These are phyloP conservation scores for Penicillium salamii DNA, from an alignment of 495 filamentous ascomycete genomes.

Conservation along the genomic window DNA sequence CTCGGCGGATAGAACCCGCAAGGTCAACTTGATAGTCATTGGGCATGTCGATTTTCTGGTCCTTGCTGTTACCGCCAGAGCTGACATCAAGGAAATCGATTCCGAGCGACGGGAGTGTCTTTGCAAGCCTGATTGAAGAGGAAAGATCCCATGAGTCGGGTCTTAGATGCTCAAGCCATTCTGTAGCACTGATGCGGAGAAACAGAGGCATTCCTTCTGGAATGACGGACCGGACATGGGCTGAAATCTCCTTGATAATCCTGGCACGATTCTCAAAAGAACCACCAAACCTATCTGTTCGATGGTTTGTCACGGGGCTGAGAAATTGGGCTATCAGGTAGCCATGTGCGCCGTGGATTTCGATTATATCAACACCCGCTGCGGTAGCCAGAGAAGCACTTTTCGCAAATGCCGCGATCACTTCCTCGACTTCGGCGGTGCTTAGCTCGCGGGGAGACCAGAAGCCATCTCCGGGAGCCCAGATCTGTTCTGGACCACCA, in stretches of 20 bases:
- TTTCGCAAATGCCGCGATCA: conserved; percentile 59
- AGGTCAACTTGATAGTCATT: too few relatives aligned
- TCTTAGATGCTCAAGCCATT: neutral
- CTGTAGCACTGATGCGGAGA: neutral
- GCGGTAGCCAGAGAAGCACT: too few relatives aligned
- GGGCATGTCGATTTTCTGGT: too few relatives aligned
- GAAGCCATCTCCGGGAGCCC: conserved; percentile 37
- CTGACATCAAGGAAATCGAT: neutral
- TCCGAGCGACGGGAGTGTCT: neutral
- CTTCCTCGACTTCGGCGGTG: conserved; percentile 56
- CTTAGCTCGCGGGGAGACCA: conserved; percentile 39
- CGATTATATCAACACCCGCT: too few relatives aligned
- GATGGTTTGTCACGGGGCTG: conserved; percentile 54
- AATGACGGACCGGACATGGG: conserved; percentile 39
- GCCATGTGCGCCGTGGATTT: conserved; percentile 56
- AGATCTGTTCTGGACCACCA: conserved; percentile 46
- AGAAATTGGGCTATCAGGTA: conserved; percentile 62
- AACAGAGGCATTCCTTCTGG: neutral
- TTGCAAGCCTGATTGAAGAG: neutral
- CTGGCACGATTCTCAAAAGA: conserved; percentile 57
- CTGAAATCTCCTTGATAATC: conserved; percentile 52
- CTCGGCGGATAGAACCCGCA: too few relatives aligned
- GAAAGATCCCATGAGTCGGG: neutral
- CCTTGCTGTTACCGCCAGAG: neutral
- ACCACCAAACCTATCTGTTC: conserved; percentile 62